Base-by-base conservation (phyloP, 768 basidiomycete genomes). In the Suillus cothurnatus region DNA sequence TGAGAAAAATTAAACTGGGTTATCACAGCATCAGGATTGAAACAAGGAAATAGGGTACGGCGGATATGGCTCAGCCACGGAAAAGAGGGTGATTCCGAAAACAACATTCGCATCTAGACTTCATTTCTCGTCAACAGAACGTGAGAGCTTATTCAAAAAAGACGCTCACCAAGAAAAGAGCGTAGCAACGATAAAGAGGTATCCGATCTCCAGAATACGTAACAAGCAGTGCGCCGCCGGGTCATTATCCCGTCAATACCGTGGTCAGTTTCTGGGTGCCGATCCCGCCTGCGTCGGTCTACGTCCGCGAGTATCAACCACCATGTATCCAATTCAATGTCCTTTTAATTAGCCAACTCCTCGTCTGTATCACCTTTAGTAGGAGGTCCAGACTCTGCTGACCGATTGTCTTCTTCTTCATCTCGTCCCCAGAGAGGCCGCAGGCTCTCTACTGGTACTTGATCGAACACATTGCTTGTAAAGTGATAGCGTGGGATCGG, bases 81-180 rank as follows among this genome's bases (percentile, higher is more conserved):
- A 68, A 68, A 68, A 62, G 53, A 66, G 67, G 67, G 67, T 68
- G 41, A 43, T 67, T 67, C 64, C 66, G 59, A 61, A 61, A 56
- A 60, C 64, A 65, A 63, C 64, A 65, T 41, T 63, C 64, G 63
- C 66, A 38, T 56, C 66, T 67, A 67, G 66, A 52, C 66, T 67
- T 65, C 66, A 67, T 67, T 67, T 67, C 49, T 64, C 58, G 56
- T 59, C 63, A 65, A 67, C 66, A 64, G 66, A 57, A 49, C 66
- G 66, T 67, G 66, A 59, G 66, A 67, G 63, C 32, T 38, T 43
- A 64, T 58, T 45, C 32, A 38, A 64, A 64, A 64, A 60, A 67
- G 31, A 32, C 26, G n/a, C 66, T 49, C 66, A 58, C 66, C 65
- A 55, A 34, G 43, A 64, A 66, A 64, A 66, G 52, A 34, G 49